Evolutionary conservation across 1,284 basidiomycete species (phyloP).

Genomic region (Polyporus tsugae): DNA sequence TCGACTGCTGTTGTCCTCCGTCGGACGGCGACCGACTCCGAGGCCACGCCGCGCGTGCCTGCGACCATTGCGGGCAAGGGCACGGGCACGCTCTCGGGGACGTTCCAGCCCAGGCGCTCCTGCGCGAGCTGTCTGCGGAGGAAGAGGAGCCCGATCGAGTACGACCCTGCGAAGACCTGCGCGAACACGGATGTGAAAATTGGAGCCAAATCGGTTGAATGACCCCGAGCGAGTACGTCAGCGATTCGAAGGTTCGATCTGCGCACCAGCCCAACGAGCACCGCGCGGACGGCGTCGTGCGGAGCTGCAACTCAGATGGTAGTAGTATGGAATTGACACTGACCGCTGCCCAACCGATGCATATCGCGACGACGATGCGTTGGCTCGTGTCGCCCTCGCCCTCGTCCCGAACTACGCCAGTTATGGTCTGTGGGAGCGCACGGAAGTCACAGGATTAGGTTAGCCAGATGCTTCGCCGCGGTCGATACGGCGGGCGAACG

Average conservation of each 20-base stretch:
- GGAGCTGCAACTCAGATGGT: constrained; percentile 2
- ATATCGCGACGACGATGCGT: constrained; percentile 17
- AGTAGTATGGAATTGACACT: constrained; percentile 8
- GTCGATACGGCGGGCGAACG: not conserved
- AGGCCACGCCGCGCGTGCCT: constrained; percentile 1
- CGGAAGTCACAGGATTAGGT: not conserved
- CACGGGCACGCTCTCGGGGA: constrained; percentile 19
- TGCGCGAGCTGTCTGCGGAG: constrained; percentile 57
- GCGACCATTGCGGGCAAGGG: constrained; percentile 9
- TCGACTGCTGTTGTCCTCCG: not conserved
- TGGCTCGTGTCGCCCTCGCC: constrained; percentile 15
- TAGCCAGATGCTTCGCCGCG: not conserved
- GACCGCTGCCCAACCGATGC: constrained; percentile 29
- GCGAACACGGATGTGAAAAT: not conserved
- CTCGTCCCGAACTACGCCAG: constrained; percentile 19
- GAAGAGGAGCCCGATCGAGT: constrained; percentile 54
- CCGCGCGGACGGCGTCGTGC: not conserved
- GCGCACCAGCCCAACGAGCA: not conserved
- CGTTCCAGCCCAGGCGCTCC: constrained; percentile 47
- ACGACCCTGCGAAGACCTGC: constrained; percentile 53
- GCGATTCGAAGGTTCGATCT: constrained; percentile 10
- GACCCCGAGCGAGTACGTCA: constrained; percentile 14
- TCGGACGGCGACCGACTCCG: constrained; percentile 9
- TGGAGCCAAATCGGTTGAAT: constrained; percentile 5
- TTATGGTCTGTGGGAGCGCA: constrained; percentile 19